Conservation (phyloP, 2,329 filamentous ascomycete species). For the Lasiodiplodia theobromae region DNA sequence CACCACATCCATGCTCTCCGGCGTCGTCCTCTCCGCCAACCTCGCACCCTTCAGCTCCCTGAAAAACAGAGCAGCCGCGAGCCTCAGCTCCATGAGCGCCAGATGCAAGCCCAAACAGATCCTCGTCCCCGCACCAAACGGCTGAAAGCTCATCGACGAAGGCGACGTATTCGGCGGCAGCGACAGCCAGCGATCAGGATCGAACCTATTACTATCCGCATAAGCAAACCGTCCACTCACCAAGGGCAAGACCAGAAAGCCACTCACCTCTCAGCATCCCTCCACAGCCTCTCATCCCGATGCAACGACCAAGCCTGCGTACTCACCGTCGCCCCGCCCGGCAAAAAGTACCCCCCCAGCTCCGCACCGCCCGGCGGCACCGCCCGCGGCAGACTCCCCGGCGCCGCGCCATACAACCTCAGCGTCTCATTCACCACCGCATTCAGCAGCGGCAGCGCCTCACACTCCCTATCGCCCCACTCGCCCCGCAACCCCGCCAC, state of each 20-base stretch:
- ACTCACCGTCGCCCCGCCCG: conserved; percentile 44
- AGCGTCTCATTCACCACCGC: conserved; percentile 50
- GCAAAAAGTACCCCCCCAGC: conserved; percentile 46
- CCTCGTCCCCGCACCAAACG: conserved; percentile 72
- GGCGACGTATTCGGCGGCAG: conserved; percentile 34
- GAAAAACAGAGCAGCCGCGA: conserved; percentile 62
- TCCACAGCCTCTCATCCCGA: conserved; percentile 36
- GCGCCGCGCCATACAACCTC: conserved; percentile 47
- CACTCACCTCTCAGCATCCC: conserved; percentile 2
- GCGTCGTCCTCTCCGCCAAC: conserved; percentile 41
- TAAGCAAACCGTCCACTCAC: not conserved
- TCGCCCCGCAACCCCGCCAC: conserved; percentile 31
- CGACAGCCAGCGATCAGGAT: conserved; percentile 43
- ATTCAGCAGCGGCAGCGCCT: conserved; percentile 41
- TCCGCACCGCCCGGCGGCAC: conserved; percentile 44
- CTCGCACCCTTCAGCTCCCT: conserved; percentile 47
- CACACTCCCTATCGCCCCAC: conserved; percentile 38
- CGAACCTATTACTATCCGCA: conserved; percentile 37
- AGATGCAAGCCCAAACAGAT: conserved; percentile 75
- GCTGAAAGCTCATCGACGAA: conserved; percentile 64
- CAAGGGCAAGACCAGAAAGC: too few species aligned
- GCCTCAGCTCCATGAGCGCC: conserved; percentile 64
- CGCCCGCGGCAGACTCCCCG: conserved; percentile 44
- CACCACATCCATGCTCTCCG: conserved; percentile 52
- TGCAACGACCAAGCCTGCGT: conserved; percentile 51